Evolutionary conservation across 2,329 filamentous ascomycete species (phyloP), one percentile per base, ranked within the genome.

Genomic region (Fusarium tupiense): DNA sequence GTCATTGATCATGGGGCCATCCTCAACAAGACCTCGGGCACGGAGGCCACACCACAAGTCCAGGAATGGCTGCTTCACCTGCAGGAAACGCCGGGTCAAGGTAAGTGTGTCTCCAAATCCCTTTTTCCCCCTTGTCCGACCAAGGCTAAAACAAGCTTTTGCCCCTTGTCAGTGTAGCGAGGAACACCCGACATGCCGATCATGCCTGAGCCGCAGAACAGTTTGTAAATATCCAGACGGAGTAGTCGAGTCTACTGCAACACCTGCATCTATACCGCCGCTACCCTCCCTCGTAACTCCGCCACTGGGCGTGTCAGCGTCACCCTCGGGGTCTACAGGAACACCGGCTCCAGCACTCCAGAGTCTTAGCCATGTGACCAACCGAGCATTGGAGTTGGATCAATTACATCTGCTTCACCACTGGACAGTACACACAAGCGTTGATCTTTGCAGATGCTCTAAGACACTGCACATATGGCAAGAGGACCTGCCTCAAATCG

Each of bases 251-350:
- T 24, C 17, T 20, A 8, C 3, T 26, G 11, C 17, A 24, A 4
- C n/a, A 20, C 2, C 31, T 6, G 3, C 0, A 1, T 20, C 49
- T 37, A 0, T 14, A 8, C 13, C 19, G 2, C 17, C 31, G 2
- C 6, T 6, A 6, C 2, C 19, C 0, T 4, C 19, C 1, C 3
- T 3, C 0, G 4, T 16, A 5, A 0, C 4, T 6, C 2, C n/a
- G 22, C 19, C 33, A 8, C 31, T 8, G n/a, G 13, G 1, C 4
- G 50, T 37, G 6, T 26, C n/a, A 11, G 17, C 4, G 19, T 26
- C n/a, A 3, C n/a, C 33, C 0, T 16, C 50, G 8, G n/a, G 6
- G 3, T 26, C 33, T 3, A 8, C 4, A 16, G 8, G 5, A 24
- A 19, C 22, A 0, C 13, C 50, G 3, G 19, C 6, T 4, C n/a